Evolutionary conservation across 2,329 filamentous ascomycete species (phyloP), one percentile per base, ranked within the genome.

Genomic region (Daldinia sp.): DNA sequence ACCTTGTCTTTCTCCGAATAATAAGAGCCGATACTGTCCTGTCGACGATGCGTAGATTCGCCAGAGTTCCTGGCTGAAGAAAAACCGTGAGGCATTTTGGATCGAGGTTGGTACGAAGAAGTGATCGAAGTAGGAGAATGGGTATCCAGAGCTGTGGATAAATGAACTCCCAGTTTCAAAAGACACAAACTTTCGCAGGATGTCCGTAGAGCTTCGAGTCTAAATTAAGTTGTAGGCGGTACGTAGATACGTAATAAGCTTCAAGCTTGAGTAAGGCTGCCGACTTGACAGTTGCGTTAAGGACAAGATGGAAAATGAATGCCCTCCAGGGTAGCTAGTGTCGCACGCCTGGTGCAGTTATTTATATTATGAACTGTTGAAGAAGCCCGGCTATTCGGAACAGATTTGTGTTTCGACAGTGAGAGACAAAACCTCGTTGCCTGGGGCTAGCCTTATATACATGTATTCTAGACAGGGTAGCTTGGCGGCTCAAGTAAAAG

Each of bases 21-120:
- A 42, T 73, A 68, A 23, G 76, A 77, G 53, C 69, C 72, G 54
- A 73, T 73, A 66, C 74, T 77, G 56, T 72, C 70, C 44, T 73
- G 73, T 57, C 75, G 72, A 23, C 60, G 67, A 59, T 67, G 53
- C 10, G 66, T 44, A 30, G 67, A 53, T 48, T 72, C 72, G 59
- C 70, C 63, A 10, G 64, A 64, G 37, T 35, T 44, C n/a, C 72
- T 73, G 50, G 71, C 33, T 6, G 73, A 70, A 48, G 69, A 51
- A 55, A 61, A 41, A 58, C 63, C 33, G 72, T 68, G 73, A 58
- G 69, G 60, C 76, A 78, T 78, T 2, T 44, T 61, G 56, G 50
- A 58, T 28, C 4, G 6, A 30, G 56, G 23, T 30, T 44, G 23
- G 37, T 18, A 10, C 6, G 35, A 56, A 42, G 3, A 55, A 26